A percentile compares a stretch with the other conserved stretches of the same genome.
These are phyloP conservation scores for Globisporangium barbulae DNA, from an alignment of 352 stramenopile species.

Conservation along the genomic window DNA sequence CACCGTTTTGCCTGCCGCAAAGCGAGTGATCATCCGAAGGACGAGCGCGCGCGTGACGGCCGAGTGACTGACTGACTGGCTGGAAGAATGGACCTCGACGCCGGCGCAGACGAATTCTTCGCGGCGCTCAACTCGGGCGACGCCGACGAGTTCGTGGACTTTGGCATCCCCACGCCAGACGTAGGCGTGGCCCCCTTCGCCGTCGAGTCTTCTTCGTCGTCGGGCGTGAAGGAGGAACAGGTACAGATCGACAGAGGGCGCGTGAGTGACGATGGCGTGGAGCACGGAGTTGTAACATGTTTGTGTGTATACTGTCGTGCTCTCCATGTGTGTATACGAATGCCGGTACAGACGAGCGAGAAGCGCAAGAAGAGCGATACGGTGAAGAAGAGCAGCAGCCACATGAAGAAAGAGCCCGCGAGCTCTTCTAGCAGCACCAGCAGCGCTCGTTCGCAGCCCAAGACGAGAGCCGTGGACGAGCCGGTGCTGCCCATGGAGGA, in stretches of 20 bases:
- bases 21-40: neutral
- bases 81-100: constrained; percentile 67
- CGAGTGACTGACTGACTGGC: neutral
- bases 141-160: constrained; percentile 57
- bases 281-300: neutral
- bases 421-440: constrained; percentile 9
- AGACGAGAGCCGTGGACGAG: constrained; percentile 39
- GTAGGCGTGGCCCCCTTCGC: constrained; percentile 3
- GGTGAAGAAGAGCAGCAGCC: constrained; percentile 28
- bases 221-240: constrained; percentile 13
- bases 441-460: constrained; percentile 28
- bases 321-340: neutral
- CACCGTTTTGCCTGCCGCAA: constrained; percentile 5
- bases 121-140: constrained; percentile 65
- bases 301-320: neutral
- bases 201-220: neutral
- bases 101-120: constrained; percentile 79
- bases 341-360: constrained; percentile 12
- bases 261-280: neutral
- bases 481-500: constrained; percentile 81
- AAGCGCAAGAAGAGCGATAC: constrained; percentile 52
- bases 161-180: constrained; percentile 30
- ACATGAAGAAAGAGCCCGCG: constrained; percentile 35
- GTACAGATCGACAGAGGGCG: neutral
- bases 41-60: neutral